Base-by-base conservation (phyloP, 2,329 filamentous ascomycete genomes). In the Thielaviopsis musarum region DNA sequence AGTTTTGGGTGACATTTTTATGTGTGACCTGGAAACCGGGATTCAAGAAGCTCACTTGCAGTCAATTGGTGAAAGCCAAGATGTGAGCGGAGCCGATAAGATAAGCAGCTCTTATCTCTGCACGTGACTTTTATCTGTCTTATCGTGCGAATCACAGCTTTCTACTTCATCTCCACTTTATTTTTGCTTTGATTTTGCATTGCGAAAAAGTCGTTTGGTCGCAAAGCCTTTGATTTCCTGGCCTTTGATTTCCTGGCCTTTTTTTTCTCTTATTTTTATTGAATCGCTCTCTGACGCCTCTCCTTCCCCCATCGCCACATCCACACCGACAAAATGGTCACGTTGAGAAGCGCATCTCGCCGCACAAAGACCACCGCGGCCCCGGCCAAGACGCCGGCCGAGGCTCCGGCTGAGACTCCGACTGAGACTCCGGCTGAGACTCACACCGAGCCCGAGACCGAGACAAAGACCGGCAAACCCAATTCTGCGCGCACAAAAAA, bases 291-390 rank as follows among this genome's bases (percentile, higher is more conserved):
- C 4, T 6, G 34, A 12, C 38, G 5, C 17, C 64, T 19, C 26
- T 65, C 67, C 0, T 69, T 69, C 1, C 68, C 73, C 3, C 65
- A 72, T 17, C 5, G 15, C n/a, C 4, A 24, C 49, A 41, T 45
- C 10, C 15, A 45, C 15, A 7, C n/a, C 17, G 13, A 49, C 17
- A 30, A 15, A 19, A 49, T 49, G 45, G 45, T 49, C 4, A 49
- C 45, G 5, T 49, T 49, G n/a, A 49, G 45, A 12, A 49, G 45
- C 45, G 45, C 45, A 49, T 49, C 45, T 5, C 45, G 45, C 45
- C 45, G 45, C 22, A 10, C 5, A 21, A 12, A 15, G 52, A 13
- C 52, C 28, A 5, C 24, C 13, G 13, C 52, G 10, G 24, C 24
- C 13, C 12, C 52, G 12, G 52, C 52, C 22, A 13, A 26, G 7